These are phyloP conservation scores for Xylaria flabelliformis DNA, from an alignment of 495 filamentous ascomycete genomes.

Conservation along the genomic window DNA sequence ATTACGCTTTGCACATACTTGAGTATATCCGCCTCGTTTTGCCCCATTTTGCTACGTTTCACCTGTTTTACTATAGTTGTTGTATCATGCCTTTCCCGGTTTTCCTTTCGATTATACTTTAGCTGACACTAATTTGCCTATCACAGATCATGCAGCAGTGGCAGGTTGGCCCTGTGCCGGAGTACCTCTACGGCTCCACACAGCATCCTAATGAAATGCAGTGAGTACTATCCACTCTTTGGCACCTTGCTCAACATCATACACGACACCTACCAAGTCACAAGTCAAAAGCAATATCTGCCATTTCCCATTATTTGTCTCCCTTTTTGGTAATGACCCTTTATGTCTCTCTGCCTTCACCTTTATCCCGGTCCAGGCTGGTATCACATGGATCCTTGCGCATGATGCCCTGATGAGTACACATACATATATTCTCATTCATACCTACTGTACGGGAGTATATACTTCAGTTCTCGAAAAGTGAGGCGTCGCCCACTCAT, in stretches of 20 bases:
- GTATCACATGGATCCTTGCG: slow-evolving; percentile 24
- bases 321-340: slow-evolving; percentile 11
- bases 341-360: slow-evolving; percentile 14
- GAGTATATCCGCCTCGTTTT: background rate
- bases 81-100: background rate
- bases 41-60: slow-evolving; percentile 1
- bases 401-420: slow-evolving; percentile 30
- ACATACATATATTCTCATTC: slow-evolving; percentile 7
- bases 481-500: slow-evolving; percentile 27
- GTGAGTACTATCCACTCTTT: slow-evolving; percentile 52
- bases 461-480: slow-evolving; percentile 20
- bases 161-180: slow-evolving; percentile 56
- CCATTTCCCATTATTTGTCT: slow-evolving; percentile 19
- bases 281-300: slow-evolving; percentile 17
- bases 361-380: slow-evolving; percentile 29
- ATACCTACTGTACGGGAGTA: background rate
- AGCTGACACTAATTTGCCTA: slow-evolving; percentile 43
- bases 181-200: slow-evolving; percentile 56
- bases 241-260: slow-evolving; percentile 27
- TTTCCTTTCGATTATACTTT: slow-evolving; percentile 16
- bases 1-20: background rate
- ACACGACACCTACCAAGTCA: slow-evolving; percentile 40
- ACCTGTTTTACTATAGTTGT: slow-evolving; percentile 10
- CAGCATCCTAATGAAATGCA: slow-evolving; percentile 57
- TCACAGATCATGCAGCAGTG: slow-evolving; percentile 59